These are phyloP conservation scores for Dissophora globulifera DNA, from an alignment of 192 early-diverging fungal species.

Conservation along the genomic window DNA sequence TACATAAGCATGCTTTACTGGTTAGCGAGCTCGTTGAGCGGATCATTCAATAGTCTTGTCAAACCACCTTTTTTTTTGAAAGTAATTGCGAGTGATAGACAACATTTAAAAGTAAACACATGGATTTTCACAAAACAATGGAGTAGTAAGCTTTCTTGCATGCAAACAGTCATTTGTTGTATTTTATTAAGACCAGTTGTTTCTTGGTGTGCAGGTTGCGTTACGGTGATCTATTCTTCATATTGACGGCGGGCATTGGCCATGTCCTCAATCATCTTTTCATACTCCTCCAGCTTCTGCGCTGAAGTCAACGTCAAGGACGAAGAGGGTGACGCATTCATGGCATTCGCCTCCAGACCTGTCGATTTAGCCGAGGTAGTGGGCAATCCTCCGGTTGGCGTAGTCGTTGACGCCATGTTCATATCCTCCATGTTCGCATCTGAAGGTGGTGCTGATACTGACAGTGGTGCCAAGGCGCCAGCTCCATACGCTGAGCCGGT, in stretches of 20 bases:
- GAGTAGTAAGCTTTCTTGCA: no score
- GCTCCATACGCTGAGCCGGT: constrained; percentile 1
- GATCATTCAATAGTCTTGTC: constrained; percentile 59
- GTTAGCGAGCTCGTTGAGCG: constrained; percentile 64
- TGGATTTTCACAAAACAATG: no score
- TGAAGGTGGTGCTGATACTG: not conserved
- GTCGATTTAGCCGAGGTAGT: no score
- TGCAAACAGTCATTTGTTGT: no score
- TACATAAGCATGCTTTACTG: constrained; percentile 60
- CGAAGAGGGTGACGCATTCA: not conserved
- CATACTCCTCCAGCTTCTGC: constrained; percentile 47
- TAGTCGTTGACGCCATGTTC: not conserved
- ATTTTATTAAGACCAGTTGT: no score
- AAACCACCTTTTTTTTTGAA: no score
- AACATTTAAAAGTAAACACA: no score
- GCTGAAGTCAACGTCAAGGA: constrained; percentile 13
- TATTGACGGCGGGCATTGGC: constrained; percentile 32
- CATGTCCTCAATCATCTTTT: constrained; percentile 48
- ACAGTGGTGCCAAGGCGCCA: not conserved
- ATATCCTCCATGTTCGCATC: not conserved
- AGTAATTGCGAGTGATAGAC: no score
- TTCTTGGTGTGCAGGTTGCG: no score
- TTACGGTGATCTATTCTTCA: constrained; percentile 15
- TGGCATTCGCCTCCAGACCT: no score
- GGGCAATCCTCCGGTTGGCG: not conserved